These are phyloP conservation scores for Fusarium veterinarium DNA, from an alignment of 2,329 filamentous ascomycete genomes.

Conservation along the genomic window DNA sequence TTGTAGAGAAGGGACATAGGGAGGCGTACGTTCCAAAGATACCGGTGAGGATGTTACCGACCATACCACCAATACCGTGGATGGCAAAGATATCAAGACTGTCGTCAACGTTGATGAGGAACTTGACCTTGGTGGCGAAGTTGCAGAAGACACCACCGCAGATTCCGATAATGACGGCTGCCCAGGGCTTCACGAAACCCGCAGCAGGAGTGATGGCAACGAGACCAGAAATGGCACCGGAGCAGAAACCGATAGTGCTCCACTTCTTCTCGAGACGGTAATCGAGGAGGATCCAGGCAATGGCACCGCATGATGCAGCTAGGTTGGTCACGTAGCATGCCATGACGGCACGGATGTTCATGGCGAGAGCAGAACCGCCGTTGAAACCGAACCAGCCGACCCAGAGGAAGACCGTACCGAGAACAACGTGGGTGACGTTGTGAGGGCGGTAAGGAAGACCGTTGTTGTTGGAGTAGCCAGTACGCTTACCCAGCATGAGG, in stretches of 20 bases:
- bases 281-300: constrained; percentile 87
- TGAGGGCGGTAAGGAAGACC: constrained; percentile 76
- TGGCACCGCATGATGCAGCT: constrained; percentile 81
- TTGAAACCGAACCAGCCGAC: constrained; percentile 98
- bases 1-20: too few species aligned
- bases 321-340: constrained; percentile 90
- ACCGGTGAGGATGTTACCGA: constrained; percentile 82
- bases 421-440: constrained; percentile 78
- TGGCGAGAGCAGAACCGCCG: constrained; percentile 81
- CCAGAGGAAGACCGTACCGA: constrained; percentile 84
- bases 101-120: constrained; percentile 80
- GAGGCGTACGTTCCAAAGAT: constrained; percentile 75
- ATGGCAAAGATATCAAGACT: constrained; percentile 92
- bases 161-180: constrained; percentile 68
- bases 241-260: constrained; percentile 94
- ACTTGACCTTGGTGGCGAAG: constrained; percentile 87
- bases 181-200: constrained; percentile 79
- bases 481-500: constrained; percentile 77
- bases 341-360: constrained; percentile 90
- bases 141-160: constrained; percentile 77
- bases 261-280: constrained; percentile 94
- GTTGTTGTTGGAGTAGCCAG: constrained; percentile 69
- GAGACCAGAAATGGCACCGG: constrained; percentile 85
- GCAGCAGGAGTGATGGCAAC: constrained; percentile 89
- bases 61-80: constrained; percentile 85